Conservation (phyloP, 139 green algal genomes). For the Picochlorum costavermella region DNA sequence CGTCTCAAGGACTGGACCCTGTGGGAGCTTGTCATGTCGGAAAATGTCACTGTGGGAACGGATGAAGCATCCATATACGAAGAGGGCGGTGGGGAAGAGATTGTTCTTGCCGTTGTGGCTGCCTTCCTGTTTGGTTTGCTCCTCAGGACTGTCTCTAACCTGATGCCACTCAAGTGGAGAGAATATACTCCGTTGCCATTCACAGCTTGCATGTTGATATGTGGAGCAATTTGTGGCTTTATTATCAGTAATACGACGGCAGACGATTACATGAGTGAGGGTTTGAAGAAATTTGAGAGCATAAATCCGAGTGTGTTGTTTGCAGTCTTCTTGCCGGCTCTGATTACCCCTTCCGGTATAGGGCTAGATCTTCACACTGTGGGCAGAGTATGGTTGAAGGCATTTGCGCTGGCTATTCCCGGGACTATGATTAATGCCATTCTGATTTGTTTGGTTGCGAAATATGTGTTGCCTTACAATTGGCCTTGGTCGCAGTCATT, state of each 20-base stretch:
- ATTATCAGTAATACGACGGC: constrained; percentile 1
- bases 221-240: background rate
- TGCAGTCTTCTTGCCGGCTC: constrained; percentile 44
- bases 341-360: constrained; percentile 40
- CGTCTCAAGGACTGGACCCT: too few species aligned
- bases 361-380: constrained; percentile 50
- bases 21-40: too few species aligned
- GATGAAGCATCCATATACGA: background rate
- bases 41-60: background rate
- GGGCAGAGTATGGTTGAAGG: constrained; percentile 11
- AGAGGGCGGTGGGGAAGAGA: background rate
- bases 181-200: constrained; percentile 1
- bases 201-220: constrained; percentile 4
- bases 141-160: background rate
- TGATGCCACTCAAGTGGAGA: constrained; percentile 4
- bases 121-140: background rate
- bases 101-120: background rate
- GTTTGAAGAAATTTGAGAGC: constrained; percentile 24
- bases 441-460: constrained; percentile 40
- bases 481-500: constrained; percentile 47
- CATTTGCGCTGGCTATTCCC: constrained; percentile 30
- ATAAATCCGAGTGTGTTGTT: constrained; percentile 53
- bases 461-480: constrained; percentile 49
- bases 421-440: constrained; percentile 41
- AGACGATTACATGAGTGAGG: background rate